A percentile compares a stretch with the other conserved stretches of the same genome.
phyloP scores from a whole-genome alignment of 495 filamentous ascomycete species.

The Aspergillus mulundensis region DNA sequence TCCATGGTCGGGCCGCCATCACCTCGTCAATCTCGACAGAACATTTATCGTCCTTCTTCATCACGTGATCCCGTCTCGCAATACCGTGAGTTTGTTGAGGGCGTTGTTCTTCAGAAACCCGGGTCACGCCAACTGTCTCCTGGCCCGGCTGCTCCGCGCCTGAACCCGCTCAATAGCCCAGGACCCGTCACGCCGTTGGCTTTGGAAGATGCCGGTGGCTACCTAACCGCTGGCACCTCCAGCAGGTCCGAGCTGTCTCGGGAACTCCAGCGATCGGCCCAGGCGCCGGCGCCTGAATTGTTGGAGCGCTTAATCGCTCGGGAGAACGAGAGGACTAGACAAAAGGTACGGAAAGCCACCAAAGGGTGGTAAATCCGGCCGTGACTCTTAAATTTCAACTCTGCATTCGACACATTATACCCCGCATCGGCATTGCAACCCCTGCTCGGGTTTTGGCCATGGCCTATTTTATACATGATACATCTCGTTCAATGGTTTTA shows the following conservation, averaged over 20 bases:
- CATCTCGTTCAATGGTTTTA: neutral
- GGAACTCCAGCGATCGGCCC: constrained; percentile 19
- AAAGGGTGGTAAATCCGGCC: constrained; percentile 28
- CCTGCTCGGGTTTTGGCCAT: neutral
- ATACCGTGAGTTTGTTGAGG: constrained; percentile 38
- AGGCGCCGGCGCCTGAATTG: constrained; percentile 29
- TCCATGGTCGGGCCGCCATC: constrained; percentile 24
- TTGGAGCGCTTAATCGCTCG: constrained; percentile 36
- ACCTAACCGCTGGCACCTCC: constrained; percentile 42
- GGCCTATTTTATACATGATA: constrained; percentile 7
- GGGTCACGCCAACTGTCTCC: constrained; percentile 30
- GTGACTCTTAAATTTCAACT: neutral
- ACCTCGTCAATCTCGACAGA: constrained; percentile 30
- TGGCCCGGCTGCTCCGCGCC: constrained; percentile 56
- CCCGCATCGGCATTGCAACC: constrained; percentile 14
- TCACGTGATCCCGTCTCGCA: constrained; percentile 38
- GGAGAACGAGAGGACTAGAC: constrained; percentile 37
- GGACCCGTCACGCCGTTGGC: constrained; percentile 75
- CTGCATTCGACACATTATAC: constrained; percentile 19
- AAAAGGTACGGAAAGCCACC: constrained; percentile 29
- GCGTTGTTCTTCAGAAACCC: constrained; percentile 19
- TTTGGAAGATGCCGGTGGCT: constrained; percentile 56
- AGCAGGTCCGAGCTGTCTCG: constrained; percentile 22
- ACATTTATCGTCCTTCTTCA: constrained; percentile 32
- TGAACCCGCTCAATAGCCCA: constrained; percentile 68